These are phyloP conservation scores for Alnus glutinosa DNA, from an alignment of 306 rosid genomes.

Conservation along the genomic window DNA sequence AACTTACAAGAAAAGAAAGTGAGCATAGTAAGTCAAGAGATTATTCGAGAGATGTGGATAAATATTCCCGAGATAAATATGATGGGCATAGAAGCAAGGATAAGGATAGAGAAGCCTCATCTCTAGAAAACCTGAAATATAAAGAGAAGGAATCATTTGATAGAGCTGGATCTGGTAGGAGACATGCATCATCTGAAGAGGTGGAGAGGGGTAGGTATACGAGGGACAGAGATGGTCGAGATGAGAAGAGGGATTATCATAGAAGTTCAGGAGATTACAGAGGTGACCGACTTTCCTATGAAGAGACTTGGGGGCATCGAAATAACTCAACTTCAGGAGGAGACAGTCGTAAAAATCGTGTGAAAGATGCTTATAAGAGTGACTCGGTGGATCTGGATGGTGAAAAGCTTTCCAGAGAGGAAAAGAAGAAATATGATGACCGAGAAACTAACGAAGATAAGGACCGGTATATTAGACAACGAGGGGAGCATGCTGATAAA, in stretches of 20 bases:
- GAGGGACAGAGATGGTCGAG: constrained; percentile 54
- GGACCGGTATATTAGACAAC: constrained; percentile 46
- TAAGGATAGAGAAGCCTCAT: constrained; percentile 39
- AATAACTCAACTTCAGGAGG: constrained; percentile 42
- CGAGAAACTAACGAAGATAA: constrained; percentile 41
- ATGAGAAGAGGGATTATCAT: constrained; percentile 58
- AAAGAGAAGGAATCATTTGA: constrained; percentile 57
- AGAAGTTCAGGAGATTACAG: constrained; percentile 60
- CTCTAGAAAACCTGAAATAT: constrained; percentile 42
- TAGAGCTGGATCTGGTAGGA: constrained; percentile 60
- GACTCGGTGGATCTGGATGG: constrained; percentile 50
- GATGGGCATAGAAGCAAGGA: constrained; percentile 65
- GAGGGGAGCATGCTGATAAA: constrained; percentile 37
- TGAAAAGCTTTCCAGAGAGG: constrained; percentile 44
- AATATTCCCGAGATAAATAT: constrained; percentile 62
- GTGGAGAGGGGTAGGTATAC: constrained; percentile 51
- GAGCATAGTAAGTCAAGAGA: constrained; percentile 55
- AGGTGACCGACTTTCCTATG: constrained; percentile 51
- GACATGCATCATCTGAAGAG: constrained; percentile 46
- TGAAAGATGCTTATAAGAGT: constrained; percentile 52
- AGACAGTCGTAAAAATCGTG: constrained; percentile 39
- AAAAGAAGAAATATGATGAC: constrained; percentile 46
- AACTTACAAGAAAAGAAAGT: constrained; percentile 49
- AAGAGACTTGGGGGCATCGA: constrained; percentile 50
- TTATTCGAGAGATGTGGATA: constrained; percentile 42